Percentiles rank a stretch among this genome's conserved stretches.
These are phyloP conservation scores for Ailanthus altissimus DNA, from an alignment of 345 rosid species.

Conservation along the genomic window DNA sequence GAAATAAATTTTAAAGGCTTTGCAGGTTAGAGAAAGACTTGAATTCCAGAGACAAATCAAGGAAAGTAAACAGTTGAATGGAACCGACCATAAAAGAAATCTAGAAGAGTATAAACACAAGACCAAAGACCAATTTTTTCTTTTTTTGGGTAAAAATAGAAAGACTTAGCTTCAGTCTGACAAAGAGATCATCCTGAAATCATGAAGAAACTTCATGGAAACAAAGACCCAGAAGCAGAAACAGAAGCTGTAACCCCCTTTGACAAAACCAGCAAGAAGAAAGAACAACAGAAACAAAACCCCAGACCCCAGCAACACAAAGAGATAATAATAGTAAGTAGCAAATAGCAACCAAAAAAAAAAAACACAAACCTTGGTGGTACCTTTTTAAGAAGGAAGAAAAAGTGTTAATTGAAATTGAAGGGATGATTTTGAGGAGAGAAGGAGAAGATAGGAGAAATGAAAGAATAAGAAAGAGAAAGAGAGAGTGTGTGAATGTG, in stretches of 20 bases:
- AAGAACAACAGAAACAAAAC: background rate
- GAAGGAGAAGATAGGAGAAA: background rate
- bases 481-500: slow-evolving; percentile 10
- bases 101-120: background rate
- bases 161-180: slow-evolving; percentile 5
- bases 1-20: slow-evolving; percentile 1
- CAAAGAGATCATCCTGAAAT: background rate
- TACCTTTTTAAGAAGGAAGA: background rate
- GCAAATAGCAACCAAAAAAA: background rate
- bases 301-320: background rate
- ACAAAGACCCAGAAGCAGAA: background rate
- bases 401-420: too few relatives aligned
- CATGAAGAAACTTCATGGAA: background rate
- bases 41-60: background rate
- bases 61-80: slow-evolving; percentile 10
- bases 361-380: slow-evolving; percentile 21
- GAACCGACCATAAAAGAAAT: slow-evolving; percentile 10
- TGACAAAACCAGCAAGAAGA: background rate
- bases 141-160: background rate
- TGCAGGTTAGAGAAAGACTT: background rate
- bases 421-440: background rate
- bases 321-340: background rate
- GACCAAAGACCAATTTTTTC: slow-evolving; percentile 18
- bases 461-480: slow-evolving; percentile 4
- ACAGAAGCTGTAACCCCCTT: background rate